Evolutionary conservation across 164 flowering plant genomes (phyloP).

Genomic region (Hamamelis virginiana): DNA sequence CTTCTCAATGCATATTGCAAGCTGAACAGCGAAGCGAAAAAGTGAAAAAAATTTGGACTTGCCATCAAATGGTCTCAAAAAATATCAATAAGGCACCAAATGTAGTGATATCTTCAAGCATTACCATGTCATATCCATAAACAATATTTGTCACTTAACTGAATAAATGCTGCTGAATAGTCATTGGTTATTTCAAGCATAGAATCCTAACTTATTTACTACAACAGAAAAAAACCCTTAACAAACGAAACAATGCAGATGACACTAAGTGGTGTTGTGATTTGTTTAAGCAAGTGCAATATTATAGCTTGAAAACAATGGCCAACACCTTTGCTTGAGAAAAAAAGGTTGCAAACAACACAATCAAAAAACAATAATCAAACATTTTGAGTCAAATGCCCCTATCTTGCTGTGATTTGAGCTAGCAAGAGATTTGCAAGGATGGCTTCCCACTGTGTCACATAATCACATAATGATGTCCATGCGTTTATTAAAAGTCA

Average conservation of each 20-base stretch:
- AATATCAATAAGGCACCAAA: background rate
- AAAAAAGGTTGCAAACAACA: too few species aligned
- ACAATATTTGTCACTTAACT: background rate
- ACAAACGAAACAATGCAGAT: background rate
- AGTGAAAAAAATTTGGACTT: slow-evolving; percentile 1
- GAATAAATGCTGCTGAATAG: background rate
- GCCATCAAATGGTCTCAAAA: slow-evolving; percentile 5
- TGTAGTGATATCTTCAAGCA: background rate
- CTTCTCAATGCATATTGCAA: slow-evolving; percentile 86
- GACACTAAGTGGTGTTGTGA: background rate
- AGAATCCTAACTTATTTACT: background rate
- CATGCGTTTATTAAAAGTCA: background rate
- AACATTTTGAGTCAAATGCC: too few species aligned
- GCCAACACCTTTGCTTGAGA: too few species aligned
- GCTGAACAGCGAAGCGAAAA: slow-evolving; percentile 44
- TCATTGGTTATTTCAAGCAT: too few species aligned
- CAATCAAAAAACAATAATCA: too few species aligned
- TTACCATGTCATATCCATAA: background rate
- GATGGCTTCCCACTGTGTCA: background rate
- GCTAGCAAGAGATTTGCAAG: background rate
- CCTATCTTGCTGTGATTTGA: background rate
- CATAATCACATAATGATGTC: background rate
- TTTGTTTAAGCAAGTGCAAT: background rate
- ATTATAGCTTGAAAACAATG: background rate
- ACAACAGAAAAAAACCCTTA: background rate